A percentile compares a stretch with the other conserved stretches of the same genome.
These are phyloP conservation scores for Acacia acuminata DNA, from an alignment of 306 rosid genomes.

Conservation along the genomic window DNA sequence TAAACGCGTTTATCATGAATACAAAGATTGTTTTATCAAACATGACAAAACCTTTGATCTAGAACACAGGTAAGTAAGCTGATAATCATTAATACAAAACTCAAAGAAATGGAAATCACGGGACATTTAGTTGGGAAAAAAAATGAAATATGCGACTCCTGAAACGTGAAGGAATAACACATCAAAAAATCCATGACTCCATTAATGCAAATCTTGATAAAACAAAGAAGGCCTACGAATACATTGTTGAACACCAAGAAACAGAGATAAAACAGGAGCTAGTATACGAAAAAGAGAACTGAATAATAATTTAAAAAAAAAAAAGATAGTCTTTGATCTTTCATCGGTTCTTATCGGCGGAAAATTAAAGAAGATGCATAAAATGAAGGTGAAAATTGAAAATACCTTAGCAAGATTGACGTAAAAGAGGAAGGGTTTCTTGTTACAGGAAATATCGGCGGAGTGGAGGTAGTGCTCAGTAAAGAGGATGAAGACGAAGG, in stretches of 20 bases:
- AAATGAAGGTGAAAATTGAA: background rate
- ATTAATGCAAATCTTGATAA: background rate
- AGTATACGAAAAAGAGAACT: background rate
- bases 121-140: background rate
- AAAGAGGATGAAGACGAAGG: too few relatives aligned
- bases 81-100: background rate
- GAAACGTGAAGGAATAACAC: background rate
- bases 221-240: background rate
- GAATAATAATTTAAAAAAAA: background rate
- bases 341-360: background rate
- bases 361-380: background rate
- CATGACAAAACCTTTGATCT: too few relatives aligned
- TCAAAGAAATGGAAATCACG: background rate
- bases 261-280: background rate
- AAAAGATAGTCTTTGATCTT: background rate
- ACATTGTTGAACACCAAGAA: background rate
- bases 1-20: too few relatives aligned
- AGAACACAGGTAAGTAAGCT: too few relatives aligned
- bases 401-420: slow-evolving; percentile 74
- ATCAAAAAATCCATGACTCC: background rate
- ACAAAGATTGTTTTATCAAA: too few relatives aligned
- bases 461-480: too few relatives aligned
- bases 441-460: slow-evolving; percentile 53
- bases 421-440: slow-evolving; percentile 73
- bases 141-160: background rate